Evolutionary conservation across 345 rosid species (phyloP).

Genomic region (Salix purpurea): DNA sequence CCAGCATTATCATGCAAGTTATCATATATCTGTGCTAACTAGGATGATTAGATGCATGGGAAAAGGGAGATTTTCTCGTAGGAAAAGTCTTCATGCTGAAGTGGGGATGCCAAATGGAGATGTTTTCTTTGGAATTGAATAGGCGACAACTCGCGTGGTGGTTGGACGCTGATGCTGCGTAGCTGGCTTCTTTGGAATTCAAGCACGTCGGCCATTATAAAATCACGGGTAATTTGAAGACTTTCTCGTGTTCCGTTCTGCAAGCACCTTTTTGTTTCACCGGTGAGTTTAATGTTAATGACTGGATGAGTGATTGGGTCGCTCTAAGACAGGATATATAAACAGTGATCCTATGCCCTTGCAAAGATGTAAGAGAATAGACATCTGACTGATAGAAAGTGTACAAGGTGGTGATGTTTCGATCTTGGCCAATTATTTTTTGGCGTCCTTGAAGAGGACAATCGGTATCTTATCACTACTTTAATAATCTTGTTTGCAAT

Average conservation of each 20-base stretch:
- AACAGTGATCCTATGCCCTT: no score
- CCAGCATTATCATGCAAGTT: constrained; percentile 11
- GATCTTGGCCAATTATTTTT: background rate
- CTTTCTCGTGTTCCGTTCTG: background rate
- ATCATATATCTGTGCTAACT: background rate
- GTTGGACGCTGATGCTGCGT: background rate
- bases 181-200: background rate
- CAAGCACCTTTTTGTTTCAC: no score
- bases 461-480: background rate
- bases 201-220: background rate
- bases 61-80: background rate
- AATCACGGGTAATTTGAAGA: background rate
- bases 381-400: background rate
- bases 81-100: background rate
- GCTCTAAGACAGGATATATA: background rate
- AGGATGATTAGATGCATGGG: background rate
- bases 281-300: background rate
- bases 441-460: background rate
- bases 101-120: background rate
- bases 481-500: background rate
- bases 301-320: background rate
- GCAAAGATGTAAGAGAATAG: background rate
- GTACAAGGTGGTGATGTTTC: background rate
- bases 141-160: background rate
- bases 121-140: background rate